These are phyloP conservation scores for Drosera spatulata DNA, from an alignment of 179 eudicot genomes.

Conservation along the genomic window DNA sequence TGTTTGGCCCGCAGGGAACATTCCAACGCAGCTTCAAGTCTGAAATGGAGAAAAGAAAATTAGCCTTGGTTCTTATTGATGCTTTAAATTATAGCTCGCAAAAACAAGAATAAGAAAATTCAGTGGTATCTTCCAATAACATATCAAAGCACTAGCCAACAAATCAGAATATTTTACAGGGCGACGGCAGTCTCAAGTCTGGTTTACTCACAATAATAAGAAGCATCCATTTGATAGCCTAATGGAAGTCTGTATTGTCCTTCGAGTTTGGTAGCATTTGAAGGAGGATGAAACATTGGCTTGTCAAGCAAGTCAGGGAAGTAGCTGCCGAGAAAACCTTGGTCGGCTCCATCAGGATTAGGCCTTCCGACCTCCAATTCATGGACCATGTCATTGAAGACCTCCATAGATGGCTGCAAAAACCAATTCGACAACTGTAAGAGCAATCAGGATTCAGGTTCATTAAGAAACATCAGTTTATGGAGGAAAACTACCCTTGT, in stretches of 20 bases:
- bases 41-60: slow-evolving; percentile 8
- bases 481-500: too few species aligned
- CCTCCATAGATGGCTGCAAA: slow-evolving; percentile 71
- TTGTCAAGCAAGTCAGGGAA: slow-evolving; percentile 71
- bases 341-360: slow-evolving; percentile 85
- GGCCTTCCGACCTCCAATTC: slow-evolving; percentile 41
- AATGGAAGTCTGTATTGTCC: slow-evolving; percentile 80
- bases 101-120: too few species aligned
- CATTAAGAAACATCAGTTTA: background rate
- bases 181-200: too few species aligned
- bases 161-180: too few species aligned
- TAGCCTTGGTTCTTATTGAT: background rate
- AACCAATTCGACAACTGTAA: background rate
- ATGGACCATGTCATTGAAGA: slow-evolving; percentile 65
- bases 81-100: too few species aligned
- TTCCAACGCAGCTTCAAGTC: slow-evolving; percentile 83
- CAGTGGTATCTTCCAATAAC: too few species aligned
- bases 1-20: slow-evolving; percentile 91
- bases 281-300: slow-evolving; percentile 81
- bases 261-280: slow-evolving; percentile 47
- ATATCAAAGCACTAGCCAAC: too few species aligned
- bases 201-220: slow-evolving; percentile 65
- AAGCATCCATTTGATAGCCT: slow-evolving; percentile 99
- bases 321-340: slow-evolving; percentile 80
- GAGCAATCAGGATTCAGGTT: background rate